Evolutionary conservation across 1,139 yeast genomes (phyloP), one percentile per base, ranked within the genome.

Genomic region (Hyphopichia fennica): DNA sequence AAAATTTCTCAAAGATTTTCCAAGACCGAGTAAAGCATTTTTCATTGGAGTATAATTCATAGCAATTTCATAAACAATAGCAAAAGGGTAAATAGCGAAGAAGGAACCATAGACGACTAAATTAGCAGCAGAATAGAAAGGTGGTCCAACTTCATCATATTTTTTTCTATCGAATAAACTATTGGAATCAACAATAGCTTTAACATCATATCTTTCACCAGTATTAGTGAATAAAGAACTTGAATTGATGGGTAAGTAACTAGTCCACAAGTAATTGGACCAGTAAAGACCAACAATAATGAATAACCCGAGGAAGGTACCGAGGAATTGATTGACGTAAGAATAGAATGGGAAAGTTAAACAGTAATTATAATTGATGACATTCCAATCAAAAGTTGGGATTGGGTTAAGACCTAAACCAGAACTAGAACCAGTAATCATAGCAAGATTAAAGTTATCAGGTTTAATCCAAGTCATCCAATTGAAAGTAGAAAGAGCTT

Each of bases 361-460:
- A 23, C 74, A 66, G 27, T 45, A 41, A 18, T 49, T 49, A 23
- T 32, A 53, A 41, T 51, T 43, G 41, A 62, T 47, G 27, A 58
- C 40, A 49, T 74, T 75, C 80, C 81, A 79, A 52, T 76, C 84
- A 51, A 80, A 75, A 45, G 78, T 51, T 1, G 82, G 58, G 41
- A 76, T 53, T n/a, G 87, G 87, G 52, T 81, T 81, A 35, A 81
- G 48, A 2, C 86, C 87, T 14, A 81, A 56, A 18, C 87, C 87
- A 32, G 56, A 49, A 15, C 56, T 49, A 2, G 74, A 58, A 6
- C 89, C 90, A 4, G 84, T 79, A 27, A 84, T 64, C n/a, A 67
- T 66, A 7, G 83, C 84, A 41, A 84, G 62, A 18, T 46, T 50
- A 42, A 56, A 51, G 32, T 63, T 63, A 20, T 53, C 45, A 25